phyloP scores from a whole-genome alignment of 2,329 filamentous ascomycete genomes.

The Daldinia sp. region DNA sequence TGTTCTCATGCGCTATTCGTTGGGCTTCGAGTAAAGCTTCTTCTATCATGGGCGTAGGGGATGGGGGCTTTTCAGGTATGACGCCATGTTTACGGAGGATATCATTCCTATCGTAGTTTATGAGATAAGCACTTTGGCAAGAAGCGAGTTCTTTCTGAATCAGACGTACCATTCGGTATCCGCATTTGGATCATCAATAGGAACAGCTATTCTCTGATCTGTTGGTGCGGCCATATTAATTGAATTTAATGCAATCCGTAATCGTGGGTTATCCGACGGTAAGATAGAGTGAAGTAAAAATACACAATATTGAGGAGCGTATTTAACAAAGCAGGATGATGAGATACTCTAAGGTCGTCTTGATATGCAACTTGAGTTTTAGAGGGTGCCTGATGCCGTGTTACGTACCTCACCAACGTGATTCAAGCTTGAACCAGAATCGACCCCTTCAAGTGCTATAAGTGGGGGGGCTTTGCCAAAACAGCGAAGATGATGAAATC shows the following conservation, averaged over 20 bases:
- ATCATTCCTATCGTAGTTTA: constrained; percentile 79
- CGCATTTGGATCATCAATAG: constrained; percentile 93
- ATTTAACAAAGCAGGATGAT: background rate
- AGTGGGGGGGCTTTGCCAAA: background rate
- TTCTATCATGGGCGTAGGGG: constrained; percentile 94
- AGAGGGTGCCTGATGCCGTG: constrained; percentile 31
- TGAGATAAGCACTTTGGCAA: constrained; percentile 10
- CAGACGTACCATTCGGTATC: constrained; percentile 90
- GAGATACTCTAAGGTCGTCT: background rate
- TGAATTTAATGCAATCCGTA: constrained; percentile 7
- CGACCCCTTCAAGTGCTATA: constrained; percentile 31
- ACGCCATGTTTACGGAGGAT: constrained; percentile 96
- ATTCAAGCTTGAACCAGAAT: background rate
- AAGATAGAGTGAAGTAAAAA: background rate
- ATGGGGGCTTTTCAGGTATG: constrained; percentile 97
- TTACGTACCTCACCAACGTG: constrained; percentile 22
- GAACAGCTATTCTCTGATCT: constrained; percentile 79
- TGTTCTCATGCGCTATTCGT: constrained; percentile 87
- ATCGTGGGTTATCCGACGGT: constrained; percentile 1
- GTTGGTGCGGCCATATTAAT: constrained; percentile 68
- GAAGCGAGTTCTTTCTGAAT: background rate
- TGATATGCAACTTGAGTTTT: constrained; percentile 6
- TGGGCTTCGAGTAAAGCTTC: constrained; percentile 90
- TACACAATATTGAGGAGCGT: background rate
- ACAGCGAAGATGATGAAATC: constrained; percentile 1